Conservation (phyloP, 371 early-diverging fungal genomes). For the Apophysomyces ossiformis region DNA sequence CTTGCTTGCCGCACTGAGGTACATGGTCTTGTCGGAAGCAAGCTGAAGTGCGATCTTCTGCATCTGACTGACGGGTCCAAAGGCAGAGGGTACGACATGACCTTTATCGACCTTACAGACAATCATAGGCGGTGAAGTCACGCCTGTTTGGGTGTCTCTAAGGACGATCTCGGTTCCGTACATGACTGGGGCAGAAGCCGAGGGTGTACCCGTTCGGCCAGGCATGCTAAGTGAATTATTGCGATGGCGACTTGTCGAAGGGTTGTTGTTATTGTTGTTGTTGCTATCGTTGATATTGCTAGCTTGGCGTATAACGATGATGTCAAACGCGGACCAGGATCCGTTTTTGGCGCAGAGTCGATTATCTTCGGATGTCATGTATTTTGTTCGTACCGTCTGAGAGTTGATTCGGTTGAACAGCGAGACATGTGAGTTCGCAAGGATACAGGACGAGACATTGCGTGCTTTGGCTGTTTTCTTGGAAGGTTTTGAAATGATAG, state of each 20-base stretch:
- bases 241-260: neutral
- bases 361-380: slow-evolving; percentile 60
- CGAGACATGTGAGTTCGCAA: slow-evolving; percentile 69
- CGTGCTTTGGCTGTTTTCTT: slow-evolving; percentile 86
- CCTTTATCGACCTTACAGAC: slow-evolving; percentile 84
- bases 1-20: slow-evolving; percentile 42
- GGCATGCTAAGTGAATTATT: neutral
- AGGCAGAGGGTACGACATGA: slow-evolving; percentile 62
- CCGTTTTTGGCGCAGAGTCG: slow-evolving; percentile 77
- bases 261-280: slow-evolving; percentile 15
- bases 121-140: slow-evolving; percentile 73
- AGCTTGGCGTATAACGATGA: slow-evolving; percentile 61
- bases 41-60: slow-evolving; percentile 83
- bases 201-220: slow-evolving; percentile 1
- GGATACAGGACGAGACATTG: slow-evolving; percentile 76
- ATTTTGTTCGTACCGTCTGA: slow-evolving; percentile 87
- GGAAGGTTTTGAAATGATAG: slow-evolving; percentile 87
- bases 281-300: slow-evolving; percentile 28
- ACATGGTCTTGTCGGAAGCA: slow-evolving; percentile 36
- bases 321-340: slow-evolving; percentile 80
- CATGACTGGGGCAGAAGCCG: slow-evolving; percentile 56
- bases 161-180: slow-evolving; percentile 82
- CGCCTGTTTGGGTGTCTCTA: slow-evolving; percentile 66
- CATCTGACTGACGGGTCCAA: slow-evolving; percentile 85
- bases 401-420: slow-evolving; percentile 87